These are phyloP conservation scores for Diplodia intermedia DNA, from an alignment of 2,329 filamentous ascomycete species.

Conservation along the genomic window DNA sequence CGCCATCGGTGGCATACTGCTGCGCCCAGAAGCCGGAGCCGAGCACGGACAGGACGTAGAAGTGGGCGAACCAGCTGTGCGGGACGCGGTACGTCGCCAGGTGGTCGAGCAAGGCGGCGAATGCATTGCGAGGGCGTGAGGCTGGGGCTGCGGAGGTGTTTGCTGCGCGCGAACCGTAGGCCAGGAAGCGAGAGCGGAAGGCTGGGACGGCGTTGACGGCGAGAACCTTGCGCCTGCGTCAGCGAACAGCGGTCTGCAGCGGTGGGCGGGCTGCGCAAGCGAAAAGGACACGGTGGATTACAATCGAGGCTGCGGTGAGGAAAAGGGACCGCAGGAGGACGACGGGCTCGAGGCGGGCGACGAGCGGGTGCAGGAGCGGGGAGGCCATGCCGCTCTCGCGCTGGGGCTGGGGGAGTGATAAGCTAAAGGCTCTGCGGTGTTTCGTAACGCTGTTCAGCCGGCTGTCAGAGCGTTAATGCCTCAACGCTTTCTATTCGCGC, in stretches of 20 bases:
- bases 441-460: slow-evolving; percentile 26
- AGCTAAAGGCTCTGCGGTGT: slow-evolving; percentile 31
- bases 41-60: slow-evolving; percentile 76
- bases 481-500: slow-evolving; percentile 26
- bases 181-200: slow-evolving; percentile 63
- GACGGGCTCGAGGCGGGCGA: slow-evolving; percentile 35
- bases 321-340: slow-evolving; percentile 47
- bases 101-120: slow-evolving; percentile 54
- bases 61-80: slow-evolving; percentile 88
- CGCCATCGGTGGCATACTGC: slow-evolving; percentile 66
- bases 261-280: slow-evolving; percentile 28
- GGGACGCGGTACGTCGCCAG: slow-evolving; percentile 70
- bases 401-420: slow-evolving; percentile 30
- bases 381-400: slow-evolving; percentile 24
- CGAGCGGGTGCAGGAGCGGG: slow-evolving; percentile 21
- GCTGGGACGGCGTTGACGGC: slow-evolving; percentile 58
- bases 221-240: slow-evolving; percentile 52
- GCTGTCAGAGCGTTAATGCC: slow-evolving; percentile 28
- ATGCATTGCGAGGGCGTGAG: slow-evolving; percentile 24
- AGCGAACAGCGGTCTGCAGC: slow-evolving; percentile 30
- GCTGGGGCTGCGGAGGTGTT: slow-evolving; percentile 24
- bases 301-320: slow-evolving; percentile 49
- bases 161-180: slow-evolving; percentile 64
- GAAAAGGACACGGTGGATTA: slow-evolving; percentile 44
- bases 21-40: slow-evolving; percentile 77